Conservation (phyloP, 306 rosid species). For the Coriaria nepalensis region DNA sequence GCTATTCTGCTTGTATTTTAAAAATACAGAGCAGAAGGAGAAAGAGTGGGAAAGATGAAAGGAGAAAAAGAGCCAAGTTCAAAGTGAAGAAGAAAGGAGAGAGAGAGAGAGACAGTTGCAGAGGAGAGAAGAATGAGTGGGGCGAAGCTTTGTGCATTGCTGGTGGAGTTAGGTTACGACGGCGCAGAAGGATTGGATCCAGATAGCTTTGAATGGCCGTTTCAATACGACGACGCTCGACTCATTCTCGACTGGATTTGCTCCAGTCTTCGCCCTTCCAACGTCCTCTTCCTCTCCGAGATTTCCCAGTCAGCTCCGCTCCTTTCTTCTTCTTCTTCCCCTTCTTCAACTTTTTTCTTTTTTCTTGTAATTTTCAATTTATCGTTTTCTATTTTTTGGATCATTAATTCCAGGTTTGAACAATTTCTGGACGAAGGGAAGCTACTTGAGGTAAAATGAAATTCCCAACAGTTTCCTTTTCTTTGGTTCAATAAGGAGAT, state of each 20-base stretch:
- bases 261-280: slow-evolving; percentile 82
- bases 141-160: slow-evolving; percentile 40
- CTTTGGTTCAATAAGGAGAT: background rate
- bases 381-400: background rate
- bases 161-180: slow-evolving; percentile 60
- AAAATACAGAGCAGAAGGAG: too few relatives aligned
- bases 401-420: slow-evolving; percentile 42
- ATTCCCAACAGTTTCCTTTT: background rate
- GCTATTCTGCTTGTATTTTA: too few relatives aligned
- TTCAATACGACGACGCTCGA: slow-evolving; percentile 79
- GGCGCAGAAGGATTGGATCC: slow-evolving; percentile 57
- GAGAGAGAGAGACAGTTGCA: slow-evolving; percentile 1
- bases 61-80: background rate
- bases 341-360: background rate
- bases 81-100: background rate
- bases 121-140: slow-evolving; percentile 42
- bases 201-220: slow-evolving; percentile 94
- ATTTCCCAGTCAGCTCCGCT: slow-evolving; percentile 46
- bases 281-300: slow-evolving; percentile 68
- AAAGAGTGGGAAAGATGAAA: background rate
- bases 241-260: slow-evolving; percentile 89
- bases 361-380: background rate
- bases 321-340: background rate
- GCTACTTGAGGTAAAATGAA: slow-evolving; percentile 55
- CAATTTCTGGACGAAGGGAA: slow-evolving; percentile 75